Base-by-base conservation (phyloP, 2,329 filamentous ascomycete species). In the Emericellopsis atlantica region DNA sequence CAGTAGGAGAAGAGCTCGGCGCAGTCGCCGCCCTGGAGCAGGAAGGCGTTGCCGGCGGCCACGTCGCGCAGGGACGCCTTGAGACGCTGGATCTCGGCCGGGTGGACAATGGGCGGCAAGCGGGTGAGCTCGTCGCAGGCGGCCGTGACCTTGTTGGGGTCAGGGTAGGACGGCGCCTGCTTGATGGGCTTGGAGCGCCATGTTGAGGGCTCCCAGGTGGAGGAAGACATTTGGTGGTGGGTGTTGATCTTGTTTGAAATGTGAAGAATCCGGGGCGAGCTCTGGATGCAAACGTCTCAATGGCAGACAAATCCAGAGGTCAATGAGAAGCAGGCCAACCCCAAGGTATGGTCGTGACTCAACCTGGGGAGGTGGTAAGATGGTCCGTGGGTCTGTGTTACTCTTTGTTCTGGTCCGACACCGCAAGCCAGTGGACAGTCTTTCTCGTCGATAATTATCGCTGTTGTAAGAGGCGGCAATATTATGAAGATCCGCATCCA, bases 1-100 rank as follows among this genome's bases (percentile, higher is more conserved):
- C 92, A 98, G 69, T 98, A 98, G 61, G 92, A 87, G 55, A 98
- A 98, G 9, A 96, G 74, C 66, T 98, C 92, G 14, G 92, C 92
- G 56, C 92, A 98, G 64, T 98, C 92, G 46, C 90, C 92, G 45
- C 92, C 92, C 65, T 98, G 92, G 4, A 98, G 76, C 9, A 98
- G 71, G 59, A 98, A 96, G 11, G 90, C 86, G 49, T 90, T 88
- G 29, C 92, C 92, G 31, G 84, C 68, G 5, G 92, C 92, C 6
- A 94, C 92, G 64, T 95, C 86, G 44, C 78, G 77, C 18, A 98
- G 72, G 52, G 77, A 81, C 40, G 76, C 70, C 56, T 88, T 88
- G 40, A 98, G 73, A 47, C 77, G 81, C 50, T 76, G 70, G 54
- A 98, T 94, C 62, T 92, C 86, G 38, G 72, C 71, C 4, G 84